Percentiles rank a stretch among this genome's conserved stretches.
phyloP scores from a whole-genome alignment of 2,329 filamentous ascomycete genomes.

The Aureobasidium sp. region DNA sequence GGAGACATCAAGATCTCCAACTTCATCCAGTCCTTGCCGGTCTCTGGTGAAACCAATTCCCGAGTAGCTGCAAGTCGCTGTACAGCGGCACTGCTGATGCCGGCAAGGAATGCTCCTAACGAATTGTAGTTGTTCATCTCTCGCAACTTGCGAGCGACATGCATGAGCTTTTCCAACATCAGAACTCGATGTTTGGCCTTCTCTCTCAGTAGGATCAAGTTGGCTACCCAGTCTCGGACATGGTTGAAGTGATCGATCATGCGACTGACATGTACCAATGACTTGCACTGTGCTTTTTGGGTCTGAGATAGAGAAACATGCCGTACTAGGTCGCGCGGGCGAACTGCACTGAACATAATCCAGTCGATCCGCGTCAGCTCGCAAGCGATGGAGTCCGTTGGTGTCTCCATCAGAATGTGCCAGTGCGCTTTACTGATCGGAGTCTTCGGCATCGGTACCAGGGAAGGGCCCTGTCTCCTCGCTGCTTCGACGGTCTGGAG shows the following conservation, averaged over 20 bases:
- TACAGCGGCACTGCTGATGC: slow-evolving; percentile 80
- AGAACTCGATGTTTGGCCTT: slow-evolving; percentile 91
- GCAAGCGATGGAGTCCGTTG: slow-evolving; percentile 76
- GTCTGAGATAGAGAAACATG: slow-evolving; percentile 62
- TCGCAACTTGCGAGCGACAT: slow-evolving; percentile 71
- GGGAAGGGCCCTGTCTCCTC: slow-evolving; percentile 62
- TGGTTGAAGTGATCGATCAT: slow-evolving; percentile 78
- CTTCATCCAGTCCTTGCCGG: slow-evolving; percentile 77
- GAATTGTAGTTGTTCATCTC: slow-evolving; percentile 97
- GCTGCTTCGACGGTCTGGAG: slow-evolving; percentile 55
- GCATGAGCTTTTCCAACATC: slow-evolving; percentile 94
- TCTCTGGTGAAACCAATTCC: slow-evolving; percentile 60
- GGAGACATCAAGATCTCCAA: slow-evolving; percentile 88
- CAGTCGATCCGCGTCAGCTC: slow-evolving; percentile 95
- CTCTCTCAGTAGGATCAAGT: slow-evolving; percentile 66
- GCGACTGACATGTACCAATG: slow-evolving; percentile 78
- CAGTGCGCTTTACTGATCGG: slow-evolving; percentile 79
- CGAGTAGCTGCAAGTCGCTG: slow-evolving; percentile 75
- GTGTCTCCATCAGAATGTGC: slow-evolving; percentile 78
- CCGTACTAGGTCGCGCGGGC: slow-evolving; percentile 83
- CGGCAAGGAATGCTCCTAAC: slow-evolving; percentile 85
- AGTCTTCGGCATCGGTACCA: slow-evolving; percentile 61
- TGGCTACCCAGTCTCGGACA: slow-evolving; percentile 45
- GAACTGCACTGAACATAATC: slow-evolving; percentile 95
- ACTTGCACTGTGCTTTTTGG: slow-evolving; percentile 52